These are phyloP conservation scores for Gleditsia sinensis DNA, from an alignment of 306 rosid species.

Conservation along the genomic window DNA sequence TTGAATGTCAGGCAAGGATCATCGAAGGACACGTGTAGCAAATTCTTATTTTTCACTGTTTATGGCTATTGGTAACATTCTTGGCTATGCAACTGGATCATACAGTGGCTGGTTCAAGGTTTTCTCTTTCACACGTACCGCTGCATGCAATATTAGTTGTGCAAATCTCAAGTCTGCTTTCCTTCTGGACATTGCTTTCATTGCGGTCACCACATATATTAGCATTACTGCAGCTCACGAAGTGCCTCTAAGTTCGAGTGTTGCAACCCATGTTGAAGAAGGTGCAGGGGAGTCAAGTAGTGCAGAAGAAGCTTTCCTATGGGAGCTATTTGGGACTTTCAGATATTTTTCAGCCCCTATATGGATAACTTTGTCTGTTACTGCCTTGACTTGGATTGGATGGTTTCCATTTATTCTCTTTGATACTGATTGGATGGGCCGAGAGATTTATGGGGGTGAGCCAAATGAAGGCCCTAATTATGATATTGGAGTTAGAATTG, in stretches of 20 bases:
- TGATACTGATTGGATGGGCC: constrained; percentile 99
- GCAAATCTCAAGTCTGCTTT: constrained; percentile 99
- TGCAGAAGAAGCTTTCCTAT: constrained; percentile 83
- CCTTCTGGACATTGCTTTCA: constrained; percentile 63
- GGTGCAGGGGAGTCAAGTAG: constrained; percentile 56
- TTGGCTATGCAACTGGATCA: constrained; percentile 90
- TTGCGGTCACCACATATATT: constrained; percentile 63
- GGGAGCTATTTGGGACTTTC: constrained; percentile 91
- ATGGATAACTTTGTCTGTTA: constrained; percentile 78
- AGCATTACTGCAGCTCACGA: constrained; percentile 77
- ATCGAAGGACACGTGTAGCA: constrained; percentile 90
- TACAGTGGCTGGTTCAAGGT: constrained; percentile 85
- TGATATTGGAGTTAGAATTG: constrained; percentile 87
- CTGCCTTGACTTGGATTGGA: constrained; percentile 87
- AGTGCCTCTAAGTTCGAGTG: constrained; percentile 57
- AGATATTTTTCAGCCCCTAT: constrained; percentile 69
- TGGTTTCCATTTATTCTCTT: constrained; percentile 95
- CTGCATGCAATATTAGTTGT: constrained; percentile 76
- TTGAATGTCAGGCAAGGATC: constrained; percentile 74
- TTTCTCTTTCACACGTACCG: constrained; percentile 65
- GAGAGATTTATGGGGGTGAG: constrained; percentile 95
- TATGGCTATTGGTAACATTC: constrained; percentile 94
- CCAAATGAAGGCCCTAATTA: constrained; percentile 78
- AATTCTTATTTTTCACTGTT: constrained; percentile 91
- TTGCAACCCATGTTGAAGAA: constrained; percentile 40